Evolutionary conservation across 768 basidiomycete species (phyloP), one percentile per base, ranked within the genome.

Genomic region (Boletales sp.): DNA sequence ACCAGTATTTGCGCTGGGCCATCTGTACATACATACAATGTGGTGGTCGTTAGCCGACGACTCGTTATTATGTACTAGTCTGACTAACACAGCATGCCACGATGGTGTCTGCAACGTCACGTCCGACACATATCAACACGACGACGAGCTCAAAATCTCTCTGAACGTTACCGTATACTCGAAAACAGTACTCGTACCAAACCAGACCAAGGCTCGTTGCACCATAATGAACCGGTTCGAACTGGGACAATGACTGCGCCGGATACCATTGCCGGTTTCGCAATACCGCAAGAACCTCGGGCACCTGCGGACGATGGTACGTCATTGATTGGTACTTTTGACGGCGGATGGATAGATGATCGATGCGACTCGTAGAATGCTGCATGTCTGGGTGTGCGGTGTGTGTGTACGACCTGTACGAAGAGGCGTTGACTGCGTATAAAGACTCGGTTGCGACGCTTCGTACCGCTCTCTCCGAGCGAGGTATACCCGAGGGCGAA

Each of bases 351-450:
- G 8, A 30, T 17, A 9, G 17, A n/a, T 14, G 0, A 28, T 7
- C 25, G 25, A 6, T 28, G 34, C n/a, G 21, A 9, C 36, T 17
- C 2, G 10, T 56, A 93, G 92, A 93, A 68, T 94, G 92, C 67
- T 95, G 92, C 72, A 94, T 94, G 92, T 92, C 90, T 3, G 90
- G 90, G 30, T 95, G 93, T 61, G 88, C 91, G 0, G 69, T 94
- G n/a, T 94, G 93, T 65, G 87, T 94, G 8, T 90, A 94, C 68
- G 90, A 92, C 58, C 66, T 93, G 21, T 91, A 93, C 68, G 83
- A 88, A 53, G 90, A 92, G 42, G 79, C 84, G 1, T 65, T 90
- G 2, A 71, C 72, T 19, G 73, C 71, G 12, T 92, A 92, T 70
- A 75, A 78, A 21, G 73, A 77, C 12, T 74, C 82, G 5, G 55